Evolutionary conservation across 2,329 filamentous ascomycete genomes (phyloP).

Genomic region (Periconia sp.): DNA sequence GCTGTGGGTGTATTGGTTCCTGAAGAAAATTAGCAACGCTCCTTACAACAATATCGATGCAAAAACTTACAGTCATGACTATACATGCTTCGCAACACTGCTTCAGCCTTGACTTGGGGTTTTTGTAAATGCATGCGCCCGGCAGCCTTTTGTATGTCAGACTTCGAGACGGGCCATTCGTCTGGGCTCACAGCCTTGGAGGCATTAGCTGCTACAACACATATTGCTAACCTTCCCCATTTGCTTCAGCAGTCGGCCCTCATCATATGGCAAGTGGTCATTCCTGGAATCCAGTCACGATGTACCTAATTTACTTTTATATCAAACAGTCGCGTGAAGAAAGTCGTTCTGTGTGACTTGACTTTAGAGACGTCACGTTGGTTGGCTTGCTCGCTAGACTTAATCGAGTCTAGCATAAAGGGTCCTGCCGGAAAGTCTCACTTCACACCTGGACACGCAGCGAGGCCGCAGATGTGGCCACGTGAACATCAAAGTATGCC

Average conservation of each 20-base stretch:
- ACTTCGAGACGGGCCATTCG: background rate
- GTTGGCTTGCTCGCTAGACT: too few species aligned
- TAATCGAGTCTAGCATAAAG: too few species aligned
- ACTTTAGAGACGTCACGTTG: too few species aligned
- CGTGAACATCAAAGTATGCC: too few species aligned
- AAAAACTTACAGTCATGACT: conserved; percentile 1
- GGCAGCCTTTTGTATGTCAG: background rate
- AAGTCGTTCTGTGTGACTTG: too few species aligned
- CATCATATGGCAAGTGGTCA: background rate
- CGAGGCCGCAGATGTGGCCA: too few species aligned
- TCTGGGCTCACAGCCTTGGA: background rate
- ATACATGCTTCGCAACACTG: background rate
- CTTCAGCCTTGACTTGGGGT: background rate
- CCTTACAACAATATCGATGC: conserved; percentile 6
- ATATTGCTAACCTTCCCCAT: background rate
- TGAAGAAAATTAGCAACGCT: background rate
- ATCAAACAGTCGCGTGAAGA: too few species aligned
- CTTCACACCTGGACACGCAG: too few species aligned
- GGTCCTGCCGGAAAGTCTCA: too few species aligned
- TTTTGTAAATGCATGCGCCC: background rate
- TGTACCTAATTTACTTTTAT: too few species aligned
- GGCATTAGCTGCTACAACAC: background rate
- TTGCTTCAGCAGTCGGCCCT: background rate
- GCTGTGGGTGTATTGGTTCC: conserved; percentile 24
- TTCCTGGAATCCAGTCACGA: background rate